Evolutionary conservation across 345 rosid genomes (phyloP).

Genomic region (Pseudoturritis turrita): DNA sequence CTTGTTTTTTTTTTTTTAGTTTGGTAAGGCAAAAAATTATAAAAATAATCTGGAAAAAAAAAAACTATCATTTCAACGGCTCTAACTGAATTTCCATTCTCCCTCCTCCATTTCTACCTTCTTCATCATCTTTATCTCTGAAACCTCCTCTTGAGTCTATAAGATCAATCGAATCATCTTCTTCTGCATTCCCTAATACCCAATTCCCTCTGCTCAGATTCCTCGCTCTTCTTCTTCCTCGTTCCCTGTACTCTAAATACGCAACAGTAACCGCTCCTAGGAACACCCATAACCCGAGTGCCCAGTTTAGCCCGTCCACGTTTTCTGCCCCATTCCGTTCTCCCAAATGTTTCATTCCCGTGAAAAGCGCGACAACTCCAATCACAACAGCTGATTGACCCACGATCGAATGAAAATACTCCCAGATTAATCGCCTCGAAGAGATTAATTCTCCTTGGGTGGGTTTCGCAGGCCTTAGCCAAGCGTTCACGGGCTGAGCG

Average conservation of each 20-base stretch:
- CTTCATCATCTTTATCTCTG: constrained; percentile 48
- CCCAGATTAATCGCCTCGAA: constrained; percentile 65
- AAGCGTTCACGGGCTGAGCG: constrained; percentile 79
- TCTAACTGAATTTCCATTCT: constrained; percentile 90
- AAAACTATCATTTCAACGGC: constrained; percentile 50
- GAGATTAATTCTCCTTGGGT: constrained; percentile 51
- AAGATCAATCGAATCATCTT: constrained; percentile 79
- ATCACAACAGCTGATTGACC: constrained; percentile 62
- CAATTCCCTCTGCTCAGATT: constrained; percentile 56
- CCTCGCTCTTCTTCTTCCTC: constrained; percentile 50
- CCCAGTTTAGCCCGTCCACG: constrained; percentile 69
- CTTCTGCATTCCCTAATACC: constrained; percentile 77
- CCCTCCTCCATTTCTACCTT: constrained; percentile 28
- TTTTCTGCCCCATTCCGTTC: constrained; percentile 77
- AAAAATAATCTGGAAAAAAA: neutral
- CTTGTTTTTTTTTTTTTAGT: neutral
- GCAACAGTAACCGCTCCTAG: constrained; percentile 41
- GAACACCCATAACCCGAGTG: constrained; percentile 62
- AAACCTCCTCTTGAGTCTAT: constrained; percentile 44
- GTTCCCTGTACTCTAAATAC: constrained; percentile 52
- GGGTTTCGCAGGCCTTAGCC: constrained; percentile 69
- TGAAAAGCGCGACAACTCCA: constrained; percentile 68
- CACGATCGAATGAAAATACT: constrained; percentile 63
- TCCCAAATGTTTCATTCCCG: constrained; percentile 52
- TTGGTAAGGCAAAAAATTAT: neutral